Percentiles rank a stretch among this genome's conserved stretches.
These are phyloP conservation scores for Hypomontagnella submonticulosa DNA, from an alignment of 495 filamentous ascomycete species.

Conservation along the genomic window DNA sequence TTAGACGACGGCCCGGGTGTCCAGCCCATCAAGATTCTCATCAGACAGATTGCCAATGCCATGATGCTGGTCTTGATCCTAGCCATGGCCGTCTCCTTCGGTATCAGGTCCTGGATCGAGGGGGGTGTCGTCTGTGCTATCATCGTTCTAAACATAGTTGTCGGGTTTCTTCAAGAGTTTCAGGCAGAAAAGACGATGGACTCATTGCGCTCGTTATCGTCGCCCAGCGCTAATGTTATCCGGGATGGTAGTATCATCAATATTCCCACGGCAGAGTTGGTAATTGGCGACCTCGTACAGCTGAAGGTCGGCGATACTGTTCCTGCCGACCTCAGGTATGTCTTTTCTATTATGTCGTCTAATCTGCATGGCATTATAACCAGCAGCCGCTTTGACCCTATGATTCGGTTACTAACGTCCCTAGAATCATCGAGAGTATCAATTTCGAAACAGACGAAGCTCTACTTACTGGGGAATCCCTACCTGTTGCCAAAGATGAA, in stretches of 20 bases:
- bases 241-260: constrained; percentile 65
- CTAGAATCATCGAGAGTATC: constrained; percentile 49
- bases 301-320: constrained; percentile 83
- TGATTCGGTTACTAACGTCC: too few species aligned
- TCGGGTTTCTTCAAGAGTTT: constrained; percentile 78
- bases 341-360: too few species aligned
- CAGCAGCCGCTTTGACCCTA: too few species aligned
- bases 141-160: constrained; percentile 72
- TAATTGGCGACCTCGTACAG: constrained; percentile 71
- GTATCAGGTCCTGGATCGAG: constrained; percentile 76
- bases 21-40: constrained; percentile 76
- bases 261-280: constrained; percentile 62
- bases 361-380: too few species aligned
- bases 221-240: constrained; percentile 69
- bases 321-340: constrained; percentile 68
- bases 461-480: constrained; percentile 61
- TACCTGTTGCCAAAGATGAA: constrained; percentile 56
- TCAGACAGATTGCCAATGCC: constrained; percentile 65
- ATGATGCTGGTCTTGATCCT: constrained; percentile 71
- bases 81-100: constrained; percentile 80
- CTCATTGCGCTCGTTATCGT: constrained; percentile 70
- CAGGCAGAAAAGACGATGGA: constrained; percentile 81
- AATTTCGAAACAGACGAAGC: constrained; percentile 64
- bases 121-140: constrained; percentile 74
- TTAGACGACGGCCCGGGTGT: constrained; percentile 69